Evolutionary conservation across 176 grass and related monocot genomes (phyloP), one percentile per base, ranked within the genome.

Genomic region (Eragrostis nindensis): DNA sequence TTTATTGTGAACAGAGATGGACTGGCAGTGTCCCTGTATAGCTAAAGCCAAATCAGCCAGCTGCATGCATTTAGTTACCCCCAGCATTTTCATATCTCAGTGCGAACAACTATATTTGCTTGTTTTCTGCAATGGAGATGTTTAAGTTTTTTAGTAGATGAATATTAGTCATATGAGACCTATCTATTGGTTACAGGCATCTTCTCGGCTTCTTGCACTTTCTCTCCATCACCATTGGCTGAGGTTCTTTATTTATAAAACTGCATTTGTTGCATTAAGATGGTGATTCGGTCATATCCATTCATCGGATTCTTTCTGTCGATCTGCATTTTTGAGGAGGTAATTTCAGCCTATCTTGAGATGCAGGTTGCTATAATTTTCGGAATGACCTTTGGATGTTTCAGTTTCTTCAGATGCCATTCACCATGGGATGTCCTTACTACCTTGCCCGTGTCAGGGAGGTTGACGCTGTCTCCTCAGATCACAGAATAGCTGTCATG

Each of bases 181-280:
- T 8, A n/a, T 18, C n/a, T 83, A 83, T 83, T 84, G 6, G 32
- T 78, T 79, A 79, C 80, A 83, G 67, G 49, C 42, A 88, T n/a
- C 74, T 59, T n/a, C n/a, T n/a, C n/a, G n/a, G n/a, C n/a, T n/a
- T n/a, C n/a, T 72, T 32, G 38, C 63, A 65, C 46, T 59, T 64
- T 26, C 55, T 79, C 47, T 54, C 24, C 7, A 44, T 17, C 45
- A 53, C 16, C 45, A 47, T 22, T 27, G 48, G 1, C 29, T 17
- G 44, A 64, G 11, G 59, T 19, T 64, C 42, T 46, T 77, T 27
- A 15, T 29, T 47, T 11, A 3, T 1, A 77, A 36, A 63, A 12
- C 10, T 63, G 57, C 74, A 32, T 5, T 13, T 64, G 11, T 15
- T 6, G 5, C 24, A 5, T 44, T 78, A 8, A 8, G 38, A 44